These are phyloP conservation scores for Aspergillus luchuensis DNA, from an alignment of 2,329 filamentous ascomycete genomes.

Conservation along the genomic window DNA sequence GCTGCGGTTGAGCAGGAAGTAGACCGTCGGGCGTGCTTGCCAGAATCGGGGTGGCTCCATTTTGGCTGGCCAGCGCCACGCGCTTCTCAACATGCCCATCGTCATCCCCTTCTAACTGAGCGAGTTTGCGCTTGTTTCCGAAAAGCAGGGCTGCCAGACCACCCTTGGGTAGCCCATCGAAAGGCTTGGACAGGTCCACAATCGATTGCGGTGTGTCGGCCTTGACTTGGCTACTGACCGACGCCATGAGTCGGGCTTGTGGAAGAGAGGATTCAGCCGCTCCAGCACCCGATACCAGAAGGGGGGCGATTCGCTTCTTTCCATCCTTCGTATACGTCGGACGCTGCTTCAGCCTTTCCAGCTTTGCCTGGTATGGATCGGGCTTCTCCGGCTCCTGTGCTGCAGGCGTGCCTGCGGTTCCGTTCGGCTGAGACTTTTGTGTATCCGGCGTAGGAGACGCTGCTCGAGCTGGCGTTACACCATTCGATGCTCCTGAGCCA, in stretches of 20 bases:
- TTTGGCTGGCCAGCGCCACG: conserved; percentile 59
- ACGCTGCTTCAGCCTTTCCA: conserved; percentile 78
- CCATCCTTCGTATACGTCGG: conserved; percentile 96
- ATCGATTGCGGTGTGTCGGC: conserved; percentile 77
- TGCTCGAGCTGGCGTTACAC: conserved; percentile 39
- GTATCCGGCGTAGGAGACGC: conserved; percentile 36
- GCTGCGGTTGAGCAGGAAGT: conserved; percentile 69
- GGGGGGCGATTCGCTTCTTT: conserved; percentile 90
- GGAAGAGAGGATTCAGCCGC: conserved; percentile 85
- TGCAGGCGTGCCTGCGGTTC: conserved; percentile 33
- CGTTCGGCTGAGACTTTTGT: conserved; percentile 41
- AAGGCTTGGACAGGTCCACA: conserved; percentile 88
- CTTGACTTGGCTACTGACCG: conserved; percentile 65
- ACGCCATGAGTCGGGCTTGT: conserved; percentile 82
- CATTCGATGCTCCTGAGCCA: conserved; percentile 48
- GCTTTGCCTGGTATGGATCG: conserved; percentile 60
- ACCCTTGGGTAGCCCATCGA: conserved; percentile 87
- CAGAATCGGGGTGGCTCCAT: conserved; percentile 73
- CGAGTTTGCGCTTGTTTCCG: conserved; percentile 88
- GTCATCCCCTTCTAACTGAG: conserved; percentile 73
- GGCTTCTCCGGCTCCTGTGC: conserved; percentile 41
- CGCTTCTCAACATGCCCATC: conserved; percentile 64
- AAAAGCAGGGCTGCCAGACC: conserved; percentile 83
- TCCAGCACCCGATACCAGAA: conserved; percentile 87
- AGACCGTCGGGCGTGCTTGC: conserved; percentile 76